Evolutionary conservation across 352 stramenopile genomes (phyloP).

Genomic region (Blastocystis sp.): DNA sequence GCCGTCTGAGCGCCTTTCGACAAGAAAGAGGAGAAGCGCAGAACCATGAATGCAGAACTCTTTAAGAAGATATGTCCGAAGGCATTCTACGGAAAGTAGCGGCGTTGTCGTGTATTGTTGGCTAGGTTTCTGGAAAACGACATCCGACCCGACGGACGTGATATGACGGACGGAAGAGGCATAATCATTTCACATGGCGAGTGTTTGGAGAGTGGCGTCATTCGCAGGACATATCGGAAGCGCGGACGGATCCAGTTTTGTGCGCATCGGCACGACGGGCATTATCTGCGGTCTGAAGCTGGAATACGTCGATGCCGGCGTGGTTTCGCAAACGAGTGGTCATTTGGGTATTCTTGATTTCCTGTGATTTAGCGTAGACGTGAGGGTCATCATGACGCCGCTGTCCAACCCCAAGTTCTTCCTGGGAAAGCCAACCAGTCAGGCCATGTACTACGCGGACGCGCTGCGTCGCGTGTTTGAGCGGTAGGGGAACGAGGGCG

Average conservation of each 20-base stretch:
- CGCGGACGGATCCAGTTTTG: slow-evolving; percentile 68
- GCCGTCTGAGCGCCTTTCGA: not conserved
- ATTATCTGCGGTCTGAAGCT: slow-evolving; percentile 71
- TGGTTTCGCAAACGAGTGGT: slow-evolving; percentile 16
- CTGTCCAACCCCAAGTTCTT: slow-evolving; percentile 35
- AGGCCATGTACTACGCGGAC: slow-evolving; percentile 24
- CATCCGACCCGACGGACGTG: slow-evolving; percentile 66
- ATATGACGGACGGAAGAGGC: not conserved
- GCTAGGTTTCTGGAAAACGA: slow-evolving; percentile 68
- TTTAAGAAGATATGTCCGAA: slow-evolving; percentile 68
- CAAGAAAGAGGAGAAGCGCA: not conserved
- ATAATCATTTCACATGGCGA: slow-evolving; percentile 54
- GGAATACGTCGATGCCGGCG: slow-evolving; percentile 8
- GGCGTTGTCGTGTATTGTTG: not conserved
- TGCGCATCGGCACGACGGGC: slow-evolving; percentile 58
- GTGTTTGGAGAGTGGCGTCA: not conserved
- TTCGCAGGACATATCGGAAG: slow-evolving; percentile 62
- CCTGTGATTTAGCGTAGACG: slow-evolving; percentile 4
- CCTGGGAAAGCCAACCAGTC: slow-evolving; percentile 17
- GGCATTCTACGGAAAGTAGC: slow-evolving; percentile 58
- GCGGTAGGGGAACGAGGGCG: not conserved
- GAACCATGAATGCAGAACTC: slow-evolving; percentile 46
- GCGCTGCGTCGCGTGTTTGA: slow-evolving; percentile 28
- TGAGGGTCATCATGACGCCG: slow-evolving; percentile 39
- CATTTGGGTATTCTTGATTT: slow-evolving; percentile 1